Percentiles rank a stretch among this genome's conserved stretches.
Conservation (phyloP, 2,329 filamentous ascomycete genomes). For the Amylocarpus encephaloides region DNA sequence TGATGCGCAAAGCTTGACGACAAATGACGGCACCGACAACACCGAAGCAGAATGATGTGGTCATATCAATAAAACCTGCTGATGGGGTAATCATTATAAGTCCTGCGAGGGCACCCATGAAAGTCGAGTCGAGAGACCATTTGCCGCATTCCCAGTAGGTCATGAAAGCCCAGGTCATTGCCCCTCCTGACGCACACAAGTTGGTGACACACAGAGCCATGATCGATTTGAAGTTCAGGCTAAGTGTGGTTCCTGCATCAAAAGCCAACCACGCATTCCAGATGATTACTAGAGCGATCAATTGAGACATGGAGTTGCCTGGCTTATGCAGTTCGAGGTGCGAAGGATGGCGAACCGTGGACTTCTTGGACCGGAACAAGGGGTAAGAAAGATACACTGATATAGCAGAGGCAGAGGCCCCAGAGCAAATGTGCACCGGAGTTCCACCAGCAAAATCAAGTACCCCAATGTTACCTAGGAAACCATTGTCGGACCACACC, state of each 20-base stretch:
- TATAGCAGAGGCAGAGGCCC: constrained; percentile 66
- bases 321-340: constrained; percentile 58
- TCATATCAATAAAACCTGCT: constrained; percentile 72
- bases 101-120: constrained; percentile 81
- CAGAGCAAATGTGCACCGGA: constrained; percentile 68
- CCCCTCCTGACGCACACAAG: constrained; percentile 59
- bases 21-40: constrained; percentile 51
- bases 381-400: constrained; percentile 68
- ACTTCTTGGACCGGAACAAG: constrained; percentile 52
- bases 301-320: constrained; percentile 68
- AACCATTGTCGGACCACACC: constrained; percentile 71
- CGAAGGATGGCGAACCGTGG: constrained; percentile 33
- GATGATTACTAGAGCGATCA: constrained; percentile 68
- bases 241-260: constrained; percentile 79
- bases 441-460: constrained; percentile 72
- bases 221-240: constrained; percentile 77
- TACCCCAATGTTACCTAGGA: constrained; percentile 61
- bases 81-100: constrained; percentile 86
- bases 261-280: constrained; percentile 98
- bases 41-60: constrained; percentile 53
- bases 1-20: constrained; percentile 46
- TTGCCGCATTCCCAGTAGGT: constrained; percentile 80
- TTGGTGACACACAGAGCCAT: constrained; percentile 90
- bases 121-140: constrained; percentile 89
- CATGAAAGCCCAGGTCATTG: constrained; percentile 24